phyloP scores from a whole-genome alignment of 108 stramenopile genomes.

The Phaeodactylum tricornutum region DNA sequence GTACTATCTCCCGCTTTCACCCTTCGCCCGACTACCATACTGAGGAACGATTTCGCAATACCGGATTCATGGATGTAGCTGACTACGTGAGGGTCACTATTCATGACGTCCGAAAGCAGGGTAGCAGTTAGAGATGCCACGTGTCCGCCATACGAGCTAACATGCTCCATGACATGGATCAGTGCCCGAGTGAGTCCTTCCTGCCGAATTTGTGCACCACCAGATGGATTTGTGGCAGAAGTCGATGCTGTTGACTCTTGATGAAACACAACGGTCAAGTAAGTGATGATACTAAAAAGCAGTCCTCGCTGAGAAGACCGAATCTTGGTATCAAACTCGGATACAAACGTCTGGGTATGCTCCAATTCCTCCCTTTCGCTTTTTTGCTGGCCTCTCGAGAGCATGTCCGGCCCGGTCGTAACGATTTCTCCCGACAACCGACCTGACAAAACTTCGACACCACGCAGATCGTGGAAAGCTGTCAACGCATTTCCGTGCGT shows the following conservation, averaged over 20 bases:
- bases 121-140: slow-evolving; percentile 58
- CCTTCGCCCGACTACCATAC: slow-evolving; percentile 33
- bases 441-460: slow-evolving; percentile 62
- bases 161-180: slow-evolving; percentile 54
- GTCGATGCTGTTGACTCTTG: slow-evolving; percentile 46
- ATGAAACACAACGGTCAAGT: slow-evolving; percentile 72
- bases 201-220: slow-evolving; percentile 49
- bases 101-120: slow-evolving; percentile 80
- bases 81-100: slow-evolving; percentile 78
- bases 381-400: too few species aligned
- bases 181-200: slow-evolving; percentile 46
- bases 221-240: slow-evolving; percentile 8
- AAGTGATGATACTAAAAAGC: slow-evolving; percentile 71
- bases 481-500: slow-evolving; percentile 72
- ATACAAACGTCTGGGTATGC: slow-evolving; percentile 12
- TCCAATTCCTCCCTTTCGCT: too few species aligned
- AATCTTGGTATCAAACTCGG: background rate
- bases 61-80: slow-evolving; percentile 71
- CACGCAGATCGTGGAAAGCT: slow-evolving; percentile 83
- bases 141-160: slow-evolving; percentile 59
- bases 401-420: slow-evolving; percentile 13
- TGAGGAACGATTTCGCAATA: slow-evolving; percentile 61
- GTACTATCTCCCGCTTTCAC: slow-evolving; percentile 15
- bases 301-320: slow-evolving; percentile 67
- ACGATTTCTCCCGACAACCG: slow-evolving; percentile 47